phyloP scores from a whole-genome alignment of 768 basidiomycete species.

The Mrakia blollopis region DNA sequence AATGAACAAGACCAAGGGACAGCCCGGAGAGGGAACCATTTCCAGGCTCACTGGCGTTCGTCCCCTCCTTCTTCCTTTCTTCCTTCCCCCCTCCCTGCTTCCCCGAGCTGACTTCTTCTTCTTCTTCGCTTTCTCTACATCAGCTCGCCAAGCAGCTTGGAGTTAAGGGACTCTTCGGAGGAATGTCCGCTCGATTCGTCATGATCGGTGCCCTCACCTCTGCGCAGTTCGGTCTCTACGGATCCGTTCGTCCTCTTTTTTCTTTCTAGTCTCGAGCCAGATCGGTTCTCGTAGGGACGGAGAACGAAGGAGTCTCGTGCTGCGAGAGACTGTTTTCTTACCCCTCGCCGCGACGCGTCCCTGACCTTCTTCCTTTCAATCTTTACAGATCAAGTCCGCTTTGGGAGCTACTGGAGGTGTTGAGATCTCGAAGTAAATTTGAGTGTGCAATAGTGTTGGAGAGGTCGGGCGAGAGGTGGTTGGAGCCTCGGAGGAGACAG shows the following conservation, averaged over 20 bases:
- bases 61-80: not conserved
- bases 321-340: no score
- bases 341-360: not conserved
- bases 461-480: no score
- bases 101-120: not conserved
- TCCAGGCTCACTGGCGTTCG: slow-evolving; percentile 39
- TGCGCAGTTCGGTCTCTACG: slow-evolving; percentile 47
- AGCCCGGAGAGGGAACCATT: slow-evolving; percentile 46
- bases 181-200: slow-evolving; percentile 45
- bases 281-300: no score
- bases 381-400: slow-evolving; percentile 46
- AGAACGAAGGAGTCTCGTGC: not conserved
- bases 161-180: slow-evolving; percentile 47
- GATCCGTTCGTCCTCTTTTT: slow-evolving; percentile 33
- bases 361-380: slow-evolving; percentile 29
- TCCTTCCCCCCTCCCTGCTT: not conserved
- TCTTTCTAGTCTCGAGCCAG: no score
- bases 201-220: slow-evolving; percentile 50
- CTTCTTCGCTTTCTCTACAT: not conserved
- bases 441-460: no score
- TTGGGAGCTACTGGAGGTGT: slow-evolving; percentile 45
- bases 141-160: slow-evolving; percentile 47
- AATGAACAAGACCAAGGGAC: slow-evolving; percentile 72
- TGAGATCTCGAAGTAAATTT: slow-evolving; percentile 31
- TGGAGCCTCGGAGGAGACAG: no score